Evolutionary conservation across 805 yeast species (phyloP).

Genomic region (Suhomyces canberraensis): DNA sequence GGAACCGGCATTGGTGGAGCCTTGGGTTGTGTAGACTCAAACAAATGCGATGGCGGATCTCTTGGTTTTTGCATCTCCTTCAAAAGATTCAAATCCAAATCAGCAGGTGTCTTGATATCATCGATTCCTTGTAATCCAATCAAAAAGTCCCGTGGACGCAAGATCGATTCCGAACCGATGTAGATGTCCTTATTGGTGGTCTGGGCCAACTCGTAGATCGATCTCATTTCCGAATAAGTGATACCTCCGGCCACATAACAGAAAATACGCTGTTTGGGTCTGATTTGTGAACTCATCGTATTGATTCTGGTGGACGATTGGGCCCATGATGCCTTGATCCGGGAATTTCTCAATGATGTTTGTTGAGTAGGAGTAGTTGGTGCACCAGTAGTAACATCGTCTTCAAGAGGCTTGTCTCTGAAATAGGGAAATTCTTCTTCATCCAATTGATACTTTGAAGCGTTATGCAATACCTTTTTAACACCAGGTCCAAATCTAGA

Average conservation of each 20-base stretch:
- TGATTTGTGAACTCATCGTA: slow-evolving; percentile 1
- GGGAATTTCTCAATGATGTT: slow-evolving; percentile 61
- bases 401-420: slow-evolving; percentile 67
- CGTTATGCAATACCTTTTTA: slow-evolving; percentile 52
- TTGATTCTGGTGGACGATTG: slow-evolving; percentile 26
- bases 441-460: slow-evolving; percentile 50
- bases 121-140: slow-evolving; percentile 43
- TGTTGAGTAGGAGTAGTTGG: slow-evolving; percentile 1
- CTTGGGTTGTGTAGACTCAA: slow-evolving; percentile 28
- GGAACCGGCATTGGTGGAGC: slow-evolving; percentile 6
- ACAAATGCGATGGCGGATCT: slow-evolving; percentile 43
- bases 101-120: slow-evolving; percentile 34
- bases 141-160: slow-evolving; percentile 52
- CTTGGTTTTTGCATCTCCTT: slow-evolving; percentile 25
- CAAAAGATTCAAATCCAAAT: slow-evolving; percentile 41
- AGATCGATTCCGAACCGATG: slow-evolving; percentile 74
- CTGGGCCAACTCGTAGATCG: slow-evolving; percentile 66
- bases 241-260: slow-evolving; percentile 88
- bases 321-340: slow-evolving; percentile 79
- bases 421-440: slow-evolving; percentile 67
- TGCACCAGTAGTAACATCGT: slow-evolving; percentile 23
- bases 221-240: slow-evolving; percentile 76
- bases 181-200: slow-evolving; percentile 67
- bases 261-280: slow-evolving; percentile 64
- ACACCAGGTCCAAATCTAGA: slow-evolving; percentile 74